These are phyloP conservation scores for Suillus subalutaceus DNA, from an alignment of 768 basidiomycete species.

Conservation along the genomic window DNA sequence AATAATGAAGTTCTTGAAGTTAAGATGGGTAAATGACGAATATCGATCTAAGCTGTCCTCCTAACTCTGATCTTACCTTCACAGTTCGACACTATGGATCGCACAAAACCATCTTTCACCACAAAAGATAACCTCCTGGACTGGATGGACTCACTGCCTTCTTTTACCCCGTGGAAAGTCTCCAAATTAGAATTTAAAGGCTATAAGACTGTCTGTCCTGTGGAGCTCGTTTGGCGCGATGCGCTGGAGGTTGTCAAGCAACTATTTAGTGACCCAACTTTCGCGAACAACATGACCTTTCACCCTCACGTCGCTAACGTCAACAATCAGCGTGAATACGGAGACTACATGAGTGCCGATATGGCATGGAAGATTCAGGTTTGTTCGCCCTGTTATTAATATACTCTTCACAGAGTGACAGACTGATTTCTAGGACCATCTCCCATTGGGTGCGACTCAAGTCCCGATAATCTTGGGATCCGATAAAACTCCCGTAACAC, in stretches of 20 bases:
- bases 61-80: not conserved
- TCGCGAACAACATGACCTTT: conserved; percentile 26
- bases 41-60: not conserved
- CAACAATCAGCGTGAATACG: conserved; percentile 16
- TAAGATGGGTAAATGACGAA: conserved; percentile 24
- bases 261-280: conserved; percentile 25
- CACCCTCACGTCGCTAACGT: conserved; percentile 18
- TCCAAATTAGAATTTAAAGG: conserved; percentile 7
- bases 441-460: conserved; percentile 29
- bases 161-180: conserved; percentile 24
- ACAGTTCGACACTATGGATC: conserved; percentile 5
- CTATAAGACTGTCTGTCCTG: conserved; percentile 17
- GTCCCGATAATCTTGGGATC: conserved; percentile 32
- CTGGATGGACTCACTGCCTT: conserved; percentile 21
- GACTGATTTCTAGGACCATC: conserved; percentile 13
- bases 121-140: conserved; percentile 22
- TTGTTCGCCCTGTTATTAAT: too few species aligned
- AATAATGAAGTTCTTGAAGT: conserved; percentile 31
- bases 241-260: conserved; percentile 25
- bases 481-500: conserved; percentile 37
- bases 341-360: conserved; percentile 26
- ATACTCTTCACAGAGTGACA: too few species aligned
- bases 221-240: conserved; percentile 28
- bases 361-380: conserved; percentile 23
- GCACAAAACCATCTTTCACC: conserved; percentile 20